phyloP scores from a whole-genome alignment of 75 land plant genomes.

The Selaginella tamariscina region DNA sequence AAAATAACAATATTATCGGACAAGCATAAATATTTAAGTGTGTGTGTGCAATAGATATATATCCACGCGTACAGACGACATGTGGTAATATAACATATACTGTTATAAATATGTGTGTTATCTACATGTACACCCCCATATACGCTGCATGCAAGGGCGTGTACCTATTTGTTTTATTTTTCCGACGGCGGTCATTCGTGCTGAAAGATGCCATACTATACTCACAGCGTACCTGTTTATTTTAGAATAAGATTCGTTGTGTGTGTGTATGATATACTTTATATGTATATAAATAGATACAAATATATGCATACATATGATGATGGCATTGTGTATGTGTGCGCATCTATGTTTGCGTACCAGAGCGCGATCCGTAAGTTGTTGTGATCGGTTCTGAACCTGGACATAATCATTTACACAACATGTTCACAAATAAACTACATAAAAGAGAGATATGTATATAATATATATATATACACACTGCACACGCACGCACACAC shows the following conservation, averaged over 20 bases:
- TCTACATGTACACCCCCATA: neutral
- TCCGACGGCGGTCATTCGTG: constrained; percentile 73
- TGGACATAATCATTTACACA: constrained; percentile 13
- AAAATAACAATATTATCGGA: too few relatives aligned
- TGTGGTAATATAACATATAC: neutral
- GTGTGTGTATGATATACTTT: too few relatives aligned
- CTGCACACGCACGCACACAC: too few relatives aligned
- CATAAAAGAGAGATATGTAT: neutral
- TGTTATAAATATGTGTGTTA: neutral
- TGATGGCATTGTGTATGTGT: too few relatives aligned
- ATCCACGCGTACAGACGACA: neutral
- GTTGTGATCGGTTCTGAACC: constrained; percentile 77
- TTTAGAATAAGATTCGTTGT: too few relatives aligned
- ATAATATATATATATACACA: too few relatives aligned
- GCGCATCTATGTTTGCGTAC: too few relatives aligned
- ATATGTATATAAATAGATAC: too few relatives aligned
- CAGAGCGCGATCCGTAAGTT: constrained; percentile 68
- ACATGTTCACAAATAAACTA: neutral
- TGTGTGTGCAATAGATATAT: neutral
- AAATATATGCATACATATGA: too few relatives aligned
- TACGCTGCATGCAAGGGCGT: too few relatives aligned
- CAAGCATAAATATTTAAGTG: too few relatives aligned
- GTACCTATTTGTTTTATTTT: constrained; percentile 85
- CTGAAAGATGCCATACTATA: constrained; percentile 98
- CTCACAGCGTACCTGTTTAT: constrained; percentile 96